Percentiles rank a stretch among this genome's conserved stretches.
Evolutionary conservation across 305 asterid genomes (phyloP).

Genomic region (Fraxinus nigra): DNA sequence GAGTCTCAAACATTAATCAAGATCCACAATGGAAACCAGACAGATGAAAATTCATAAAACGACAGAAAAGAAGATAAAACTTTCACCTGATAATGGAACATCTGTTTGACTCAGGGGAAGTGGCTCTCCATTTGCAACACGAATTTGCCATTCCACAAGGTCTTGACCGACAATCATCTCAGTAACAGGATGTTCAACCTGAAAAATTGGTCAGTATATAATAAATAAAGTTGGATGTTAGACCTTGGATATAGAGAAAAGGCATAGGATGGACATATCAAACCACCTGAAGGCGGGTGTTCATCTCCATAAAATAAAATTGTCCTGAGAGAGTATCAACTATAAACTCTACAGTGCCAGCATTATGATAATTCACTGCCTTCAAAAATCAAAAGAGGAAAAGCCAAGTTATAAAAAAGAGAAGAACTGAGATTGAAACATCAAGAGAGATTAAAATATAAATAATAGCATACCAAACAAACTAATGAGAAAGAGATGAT

Average conservation of each 20-base stretch:
- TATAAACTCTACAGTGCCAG: slow-evolving; percentile 97
- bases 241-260: slow-evolving; percentile 20
- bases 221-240: slow-evolving; percentile 20
- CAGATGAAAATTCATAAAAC: not conserved
- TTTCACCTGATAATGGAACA: slow-evolving; percentile 82
- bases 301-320: slow-evolving; percentile 99
- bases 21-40: slow-evolving; percentile 9
- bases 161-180: slow-evolving; percentile 99
- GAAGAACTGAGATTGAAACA: slow-evolving; percentile 2
- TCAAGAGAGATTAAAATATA: slow-evolving; percentile 9
- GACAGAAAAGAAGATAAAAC: not conserved
- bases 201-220: slow-evolving; percentile 20
- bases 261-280: slow-evolving; percentile 18
- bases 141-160: slow-evolving; percentile 99
- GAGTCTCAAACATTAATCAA: slow-evolving; percentile 6
- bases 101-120: slow-evolving; percentile 80
- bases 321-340: slow-evolving; percentile 82
- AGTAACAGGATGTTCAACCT: slow-evolving; percentile 99
- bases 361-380: slow-evolving; percentile 91
- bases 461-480: slow-evolving; percentile 3
- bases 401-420: slow-evolving; percentile 23
- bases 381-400: slow-evolving; percentile 35
- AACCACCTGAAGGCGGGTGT: slow-evolving; percentile 97
- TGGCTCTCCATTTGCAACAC: slow-evolving; percentile 91
- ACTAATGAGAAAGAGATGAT: not conserved